These are phyloP conservation scores for Cladophialophora carrionii DNA, from an alignment of 2,329 filamentous ascomycete species.

Conservation along the genomic window DNA sequence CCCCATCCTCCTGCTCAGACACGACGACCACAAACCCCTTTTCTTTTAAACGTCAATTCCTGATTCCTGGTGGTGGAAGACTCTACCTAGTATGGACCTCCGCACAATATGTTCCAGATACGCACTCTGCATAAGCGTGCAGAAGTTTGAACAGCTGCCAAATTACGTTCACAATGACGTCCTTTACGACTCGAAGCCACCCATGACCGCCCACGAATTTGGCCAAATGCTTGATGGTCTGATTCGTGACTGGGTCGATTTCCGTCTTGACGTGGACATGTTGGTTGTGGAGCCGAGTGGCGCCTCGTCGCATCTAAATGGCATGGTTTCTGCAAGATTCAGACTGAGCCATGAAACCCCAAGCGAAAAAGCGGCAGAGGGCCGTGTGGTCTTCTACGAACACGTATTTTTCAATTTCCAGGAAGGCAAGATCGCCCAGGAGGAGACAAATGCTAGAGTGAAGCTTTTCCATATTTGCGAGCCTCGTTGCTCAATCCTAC, in stretches of 20 bases:
- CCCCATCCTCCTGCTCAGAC: background rate
- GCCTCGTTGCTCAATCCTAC: too few species aligned
- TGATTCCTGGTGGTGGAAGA: constrained; percentile 1
- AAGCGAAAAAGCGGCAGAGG: constrained; percentile 4
- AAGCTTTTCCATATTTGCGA: too few species aligned
- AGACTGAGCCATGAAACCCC: constrained; percentile 19
- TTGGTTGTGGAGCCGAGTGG: constrained; percentile 20
- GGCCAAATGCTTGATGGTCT: constrained; percentile 22
- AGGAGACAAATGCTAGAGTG: too few species aligned
- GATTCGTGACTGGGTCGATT: constrained; percentile 13
- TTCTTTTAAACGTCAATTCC: background rate
- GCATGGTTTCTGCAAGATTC: constrained; percentile 28
- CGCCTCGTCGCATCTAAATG: constrained; percentile 14
- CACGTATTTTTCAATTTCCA: constrained; percentile 23
- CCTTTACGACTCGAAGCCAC: constrained; percentile 20
- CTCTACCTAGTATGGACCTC: constrained; percentile 20
- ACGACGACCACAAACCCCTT: constrained; percentile 2
- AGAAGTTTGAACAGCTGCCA: constrained; percentile 13
- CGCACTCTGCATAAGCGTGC: constrained; percentile 23
- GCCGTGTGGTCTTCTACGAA: constrained; percentile 25
- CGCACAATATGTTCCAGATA: constrained; percentile 26
- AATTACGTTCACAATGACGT: constrained; percentile 20
- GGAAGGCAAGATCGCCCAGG: constrained; percentile 22
- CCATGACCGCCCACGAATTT: constrained; percentile 23
- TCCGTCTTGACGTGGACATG: constrained; percentile 24